These are phyloP conservation scores for Gnaphalium uliginosum DNA, from an alignment of 129 eudicot species.

Conservation along the genomic window DNA sequence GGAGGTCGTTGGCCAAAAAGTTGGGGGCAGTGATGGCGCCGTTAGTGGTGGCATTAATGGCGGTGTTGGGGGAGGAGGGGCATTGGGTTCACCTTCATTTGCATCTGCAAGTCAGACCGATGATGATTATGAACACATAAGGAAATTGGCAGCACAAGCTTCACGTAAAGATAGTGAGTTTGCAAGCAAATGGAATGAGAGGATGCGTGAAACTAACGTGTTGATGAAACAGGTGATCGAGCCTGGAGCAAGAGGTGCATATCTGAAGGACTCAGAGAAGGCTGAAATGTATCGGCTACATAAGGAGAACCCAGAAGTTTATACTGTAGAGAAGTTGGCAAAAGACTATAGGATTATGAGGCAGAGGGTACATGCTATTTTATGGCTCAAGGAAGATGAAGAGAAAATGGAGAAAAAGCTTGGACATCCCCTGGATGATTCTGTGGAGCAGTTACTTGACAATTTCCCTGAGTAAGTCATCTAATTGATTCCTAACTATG, in stretches of 20 bases:
- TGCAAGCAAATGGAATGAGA: slow-evolving; percentile 52
- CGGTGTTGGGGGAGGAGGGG: slow-evolving; percentile 30
- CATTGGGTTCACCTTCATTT: slow-evolving; percentile 17
- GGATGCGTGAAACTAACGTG: slow-evolving; percentile 48
- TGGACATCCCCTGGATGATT: slow-evolving; percentile 80
- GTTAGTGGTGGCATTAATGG: slow-evolving; percentile 10
- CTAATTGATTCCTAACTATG: neutral
- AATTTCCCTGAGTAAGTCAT: slow-evolving; percentile 75
- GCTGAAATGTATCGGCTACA: slow-evolving; percentile 85
- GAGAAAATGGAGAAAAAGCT: slow-evolving; percentile 82
- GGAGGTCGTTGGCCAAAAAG: slow-evolving; percentile 55
- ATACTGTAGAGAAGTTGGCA: slow-evolving; percentile 80
- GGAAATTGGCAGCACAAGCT: slow-evolving; percentile 39
- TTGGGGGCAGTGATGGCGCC: slow-evolving; percentile 15
- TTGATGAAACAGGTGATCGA: slow-evolving; percentile 77
- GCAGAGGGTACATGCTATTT: slow-evolving; percentile 89
- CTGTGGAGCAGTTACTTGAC: slow-evolving; percentile 78
- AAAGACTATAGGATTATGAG: slow-evolving; percentile 84
- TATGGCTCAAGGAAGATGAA: slow-evolving; percentile 82
- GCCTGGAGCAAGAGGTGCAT: slow-evolving; percentile 89
- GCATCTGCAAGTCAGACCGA: slow-evolving; percentile 36
- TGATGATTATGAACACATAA: slow-evolving; percentile 36
- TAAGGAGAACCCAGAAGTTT: slow-evolving; percentile 82
- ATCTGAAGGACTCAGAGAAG: slow-evolving; percentile 81
- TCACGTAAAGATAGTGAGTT: slow-evolving; percentile 36